These are phyloP conservation scores for Chiua virens DNA, from an alignment of 768 basidiomycete species.

Conservation along the genomic window DNA sequence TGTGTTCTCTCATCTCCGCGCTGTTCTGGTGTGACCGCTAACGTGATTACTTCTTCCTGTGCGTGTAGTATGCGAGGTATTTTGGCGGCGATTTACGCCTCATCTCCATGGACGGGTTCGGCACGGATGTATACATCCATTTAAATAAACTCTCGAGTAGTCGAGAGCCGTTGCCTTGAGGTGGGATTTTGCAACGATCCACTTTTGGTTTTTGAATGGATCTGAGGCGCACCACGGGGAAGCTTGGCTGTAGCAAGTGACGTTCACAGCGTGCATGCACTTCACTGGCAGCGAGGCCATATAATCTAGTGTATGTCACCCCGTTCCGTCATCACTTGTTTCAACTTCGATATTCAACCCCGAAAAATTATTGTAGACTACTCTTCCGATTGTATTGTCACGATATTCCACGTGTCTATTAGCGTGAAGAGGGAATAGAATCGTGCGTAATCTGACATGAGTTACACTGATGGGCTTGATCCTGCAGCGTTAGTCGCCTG, in stretches of 20 bases:
- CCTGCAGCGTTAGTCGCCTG: too few relatives aligned
- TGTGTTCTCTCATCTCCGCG: conserved; percentile 37
- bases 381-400: conserved; percentile 1
- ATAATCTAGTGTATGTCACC: conserved; percentile 4
- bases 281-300: neutral
- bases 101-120: conserved; percentile 98
- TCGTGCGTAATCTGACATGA: too few relatives aligned
- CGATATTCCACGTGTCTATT: neutral
- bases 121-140: conserved; percentile 93
- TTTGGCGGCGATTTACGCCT: conserved; percentile 93
- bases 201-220: too few relatives aligned
- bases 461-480: neutral
- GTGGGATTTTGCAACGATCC: neutral
- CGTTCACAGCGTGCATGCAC: neutral
- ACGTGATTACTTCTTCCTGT: conserved; percentile 1
- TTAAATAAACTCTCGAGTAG: conserved; percentile 76
- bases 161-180: conserved; percentile 25
- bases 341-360: neutral
- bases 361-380: conserved; percentile 1
- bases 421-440: neutral
- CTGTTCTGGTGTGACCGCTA: neutral
- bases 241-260: neutral
- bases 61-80: conserved; percentile 80
- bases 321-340: neutral
- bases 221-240: neutral